A percentile compares a stretch with the other conserved stretches of the same genome.
Evolutionary conservation across 2,329 filamentous ascomycete genomes (phyloP).

Genomic region (Dothistroma pini): DNA sequence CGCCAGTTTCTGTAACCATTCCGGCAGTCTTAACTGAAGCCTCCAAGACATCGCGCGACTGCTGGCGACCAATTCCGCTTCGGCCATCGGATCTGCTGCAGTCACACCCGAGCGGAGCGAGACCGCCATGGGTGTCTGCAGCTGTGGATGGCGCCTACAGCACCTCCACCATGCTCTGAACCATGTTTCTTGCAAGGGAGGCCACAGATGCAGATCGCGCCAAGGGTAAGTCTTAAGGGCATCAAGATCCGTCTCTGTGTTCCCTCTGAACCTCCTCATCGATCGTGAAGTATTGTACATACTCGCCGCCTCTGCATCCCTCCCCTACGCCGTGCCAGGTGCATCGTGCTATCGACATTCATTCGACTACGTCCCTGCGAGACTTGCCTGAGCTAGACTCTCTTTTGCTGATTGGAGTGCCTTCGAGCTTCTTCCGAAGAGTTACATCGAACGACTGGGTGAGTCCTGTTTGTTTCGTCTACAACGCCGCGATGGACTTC

Average conservation of each 20-base stretch:
- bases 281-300: slow-evolving; percentile 7
- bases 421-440: slow-evolving; percentile 8
- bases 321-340: slow-evolving; percentile 20
- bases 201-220: slow-evolving; percentile 20
- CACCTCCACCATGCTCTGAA: slow-evolving; percentile 13
- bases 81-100: slow-evolving; percentile 16
- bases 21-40: slow-evolving; percentile 3
- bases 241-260: slow-evolving; percentile 10
- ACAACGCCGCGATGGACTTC: background rate
- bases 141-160: slow-evolving; percentile 21
- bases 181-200: slow-evolving; percentile 15
- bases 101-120: slow-evolving; percentile 18
- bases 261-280: slow-evolving; percentile 2
- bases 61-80: slow-evolving; percentile 9
- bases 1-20: slow-evolving; percentile 4
- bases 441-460: slow-evolving; percentile 13
- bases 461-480: slow-evolving; percentile 6
- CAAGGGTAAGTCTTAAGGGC: slow-evolving; percentile 25
- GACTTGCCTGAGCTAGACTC: slow-evolving; percentile 22
- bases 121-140: slow-evolving; percentile 14
- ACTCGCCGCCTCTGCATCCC: slow-evolving; percentile 2
- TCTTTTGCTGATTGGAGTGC: slow-evolving; percentile 22
- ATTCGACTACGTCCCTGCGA: slow-evolving; percentile 23
- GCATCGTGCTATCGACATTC: slow-evolving; percentile 23
- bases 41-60: slow-evolving; percentile 6